Evolutionary conservation across 257 asterid species (phyloP).

Genomic region (Primulina eburnea): DNA sequence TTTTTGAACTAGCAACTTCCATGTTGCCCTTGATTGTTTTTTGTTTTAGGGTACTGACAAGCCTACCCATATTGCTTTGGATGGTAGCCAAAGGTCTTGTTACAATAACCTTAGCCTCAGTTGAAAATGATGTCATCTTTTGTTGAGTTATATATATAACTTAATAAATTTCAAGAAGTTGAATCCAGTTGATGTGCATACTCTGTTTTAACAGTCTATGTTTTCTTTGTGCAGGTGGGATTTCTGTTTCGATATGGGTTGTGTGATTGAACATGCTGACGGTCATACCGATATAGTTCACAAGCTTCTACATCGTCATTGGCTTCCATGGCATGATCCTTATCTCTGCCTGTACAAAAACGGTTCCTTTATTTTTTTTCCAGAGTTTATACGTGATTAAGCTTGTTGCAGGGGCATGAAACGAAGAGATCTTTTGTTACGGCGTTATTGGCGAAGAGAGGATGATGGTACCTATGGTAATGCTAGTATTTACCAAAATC

Average conservation of each 20-base stretch:
- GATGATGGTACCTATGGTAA: conserved; percentile 96
- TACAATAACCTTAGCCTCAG: conserved; percentile 9
- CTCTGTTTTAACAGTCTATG: conserved; percentile 15
- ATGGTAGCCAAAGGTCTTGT: conserved; percentile 11
- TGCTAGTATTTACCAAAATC: conserved; percentile 24
- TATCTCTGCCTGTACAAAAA: conserved; percentile 22
- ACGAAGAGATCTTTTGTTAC: conserved; percentile 77
- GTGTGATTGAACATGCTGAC: conserved; percentile 90
- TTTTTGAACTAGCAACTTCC: conserved; percentile 10
- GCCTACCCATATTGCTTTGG: conserved; percentile 4
- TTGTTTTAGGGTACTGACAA: not conserved
- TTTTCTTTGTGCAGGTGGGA: conserved; percentile 77
- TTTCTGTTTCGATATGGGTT: conserved; percentile 81
- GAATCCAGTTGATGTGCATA: conserved; percentile 6
- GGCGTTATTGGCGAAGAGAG: conserved; percentile 98
- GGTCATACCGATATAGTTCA: conserved; percentile 97
- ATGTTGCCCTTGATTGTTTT: conserved; percentile 15
- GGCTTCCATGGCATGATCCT: conserved; percentile 85
- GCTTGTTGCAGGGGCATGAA: conserved; percentile 79
- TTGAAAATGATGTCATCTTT: conserved; percentile 18
- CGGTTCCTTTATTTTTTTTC: conserved; percentile 14
- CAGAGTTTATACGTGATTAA: conserved; percentile 22
- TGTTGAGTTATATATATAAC: conserved; percentile 8
- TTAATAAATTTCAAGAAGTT: conserved; percentile 7
- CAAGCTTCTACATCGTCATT: conserved; percentile 68